Evolutionary conservation across 169 alveolate species (phyloP), one percentile per base, ranked within the genome.

Genomic region (Cryptosporidium bovis): DNA sequence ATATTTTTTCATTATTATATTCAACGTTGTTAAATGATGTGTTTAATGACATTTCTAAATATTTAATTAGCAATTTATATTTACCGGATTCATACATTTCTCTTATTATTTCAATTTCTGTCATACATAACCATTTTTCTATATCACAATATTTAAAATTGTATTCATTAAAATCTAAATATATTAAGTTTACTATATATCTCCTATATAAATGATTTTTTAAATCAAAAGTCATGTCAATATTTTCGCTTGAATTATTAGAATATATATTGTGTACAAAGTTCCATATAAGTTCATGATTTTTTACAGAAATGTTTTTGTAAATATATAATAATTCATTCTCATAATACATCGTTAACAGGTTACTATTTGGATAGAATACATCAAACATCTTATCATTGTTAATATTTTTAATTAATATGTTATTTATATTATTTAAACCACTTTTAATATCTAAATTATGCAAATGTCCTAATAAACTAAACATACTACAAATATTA

Each of bases 101-200:
- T 15, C 16, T 46, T 10, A 62, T 18, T 8, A 77, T 16, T 24
- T 20, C 34, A 18, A 44, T 77, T 18, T 56, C 77, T 12, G 87
- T 20, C 33, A 62, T 44, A 27, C 55, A 77, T 8, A 77, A 31
- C 87, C 87, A 77, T n/a, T 62, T 36, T 34, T 77, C 87, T 34
- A 77, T 27, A 20, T 77, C 64, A 27, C 64, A 20, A 62, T 20
- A 44, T 13, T 40, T 60, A 1, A 56, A 31, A 20, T 77, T 53
- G 56, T 60, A 60, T n/a, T 77, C 64, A 0, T 62, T 51, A 27
- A 60, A 48, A 46, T 60, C 50, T 13, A 62, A 60, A 62, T 56
- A 34, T 33, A 69, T 12, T 33, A 77, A 36, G 16, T 77, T 62
- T 44, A 77, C 51, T 16, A 77, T 60, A 34, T 77, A 44, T 27